Evolutionary conservation across 108 stramenopile genomes (phyloP).

Genomic region (Licmophora abbreviata): DNA sequence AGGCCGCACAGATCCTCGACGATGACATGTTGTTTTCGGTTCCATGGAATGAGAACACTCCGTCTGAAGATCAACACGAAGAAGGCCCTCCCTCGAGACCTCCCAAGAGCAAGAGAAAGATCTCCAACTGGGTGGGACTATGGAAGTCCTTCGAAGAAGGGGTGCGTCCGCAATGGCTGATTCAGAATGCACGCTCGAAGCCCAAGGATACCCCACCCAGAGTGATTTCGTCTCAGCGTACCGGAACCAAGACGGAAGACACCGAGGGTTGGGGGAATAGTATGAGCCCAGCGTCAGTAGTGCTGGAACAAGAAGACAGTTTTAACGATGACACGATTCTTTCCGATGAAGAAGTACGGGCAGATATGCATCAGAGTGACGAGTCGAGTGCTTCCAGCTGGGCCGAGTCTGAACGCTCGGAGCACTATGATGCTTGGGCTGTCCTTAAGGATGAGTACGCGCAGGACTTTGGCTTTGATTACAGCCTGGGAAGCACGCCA

Average conservation of each 20-base stretch:
- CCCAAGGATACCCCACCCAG: not conserved
- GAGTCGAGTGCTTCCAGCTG: conserved; percentile 21
- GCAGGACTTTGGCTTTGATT: conserved; percentile 52
- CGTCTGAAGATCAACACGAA: not conserved
- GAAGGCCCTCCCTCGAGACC: not conserved
- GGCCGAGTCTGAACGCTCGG: conserved; percentile 15
- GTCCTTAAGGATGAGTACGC: conserved; percentile 79
- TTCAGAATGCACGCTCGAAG: not conserved
- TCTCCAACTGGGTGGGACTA: conserved; percentile 12
- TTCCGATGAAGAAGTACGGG: conserved; percentile 22
- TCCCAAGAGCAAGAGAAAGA: not conserved
- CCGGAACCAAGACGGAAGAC: not conserved
- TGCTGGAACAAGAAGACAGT: conserved; percentile 1
- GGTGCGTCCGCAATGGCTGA: conserved; percentile 14
- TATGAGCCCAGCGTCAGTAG: no score
- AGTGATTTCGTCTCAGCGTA: no score
- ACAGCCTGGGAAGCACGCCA: not conserved
- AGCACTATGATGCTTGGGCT: conserved; percentile 62
- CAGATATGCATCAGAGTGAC: not conserved
- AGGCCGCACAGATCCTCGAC: conserved; percentile 11
- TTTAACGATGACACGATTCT: not conserved
- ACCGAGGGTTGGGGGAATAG: no score
- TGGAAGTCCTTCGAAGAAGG: conserved; percentile 46
- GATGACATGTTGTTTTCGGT: conserved; percentile 24
- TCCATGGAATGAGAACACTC: conserved; percentile 1